Percentiles rank a stretch among this genome's conserved stretches.
Conservation (phyloP, 1,284 basidiomycete genomes). For the Ustilago vetiveriae region DNA sequence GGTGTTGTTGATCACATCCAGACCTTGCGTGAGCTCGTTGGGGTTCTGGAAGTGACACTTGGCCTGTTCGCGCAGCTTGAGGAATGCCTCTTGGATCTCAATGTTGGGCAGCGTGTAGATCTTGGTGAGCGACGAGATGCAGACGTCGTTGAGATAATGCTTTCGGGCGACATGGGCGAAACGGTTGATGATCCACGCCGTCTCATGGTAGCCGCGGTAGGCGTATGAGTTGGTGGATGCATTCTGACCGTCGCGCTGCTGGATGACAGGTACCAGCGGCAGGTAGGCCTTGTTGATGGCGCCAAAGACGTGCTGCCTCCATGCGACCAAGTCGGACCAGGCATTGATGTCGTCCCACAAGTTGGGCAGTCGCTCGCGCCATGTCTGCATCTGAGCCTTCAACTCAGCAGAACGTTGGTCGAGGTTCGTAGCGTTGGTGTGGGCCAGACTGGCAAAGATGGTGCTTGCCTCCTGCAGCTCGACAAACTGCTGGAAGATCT, state of each 20-base stretch:
- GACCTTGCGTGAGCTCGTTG: conserved; percentile 88
- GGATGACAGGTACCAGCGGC: conserved; percentile 73
- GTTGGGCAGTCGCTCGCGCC: conserved; percentile 96
- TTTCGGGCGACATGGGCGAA: conserved; percentile 99
- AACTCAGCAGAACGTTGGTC: conserved; percentile 94
- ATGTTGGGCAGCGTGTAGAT: conserved; percentile 99
- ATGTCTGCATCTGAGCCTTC: conserved; percentile 76
- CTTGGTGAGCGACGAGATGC: conserved; percentile 92
- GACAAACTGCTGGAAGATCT: conserved; percentile 99
- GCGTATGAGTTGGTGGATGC: conserved; percentile 77
- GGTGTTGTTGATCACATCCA: conserved; percentile 99
- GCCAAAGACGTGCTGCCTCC: conserved; percentile 88
- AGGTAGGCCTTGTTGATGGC: conserved; percentile 98
- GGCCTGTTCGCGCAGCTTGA: conserved; percentile 99
- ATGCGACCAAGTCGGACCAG: conserved; percentile 97
- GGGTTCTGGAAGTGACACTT: conserved; percentile 97
- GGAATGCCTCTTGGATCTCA: conserved; percentile 98
- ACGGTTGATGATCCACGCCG: conserved; percentile 99
- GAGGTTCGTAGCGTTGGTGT: conserved; percentile 87
- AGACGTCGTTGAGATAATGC: conserved; percentile 94
- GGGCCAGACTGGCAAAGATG: conserved; percentile 85
- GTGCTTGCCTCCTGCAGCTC: conserved; percentile 88
- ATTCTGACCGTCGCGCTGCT: conserved; percentile 71
- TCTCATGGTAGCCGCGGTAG: conserved; percentile 99
- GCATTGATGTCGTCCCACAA: conserved; percentile 97